Evolutionary conservation across 2,329 filamentous ascomycete genomes (phyloP), one percentile per base, ranked within the genome.

Genomic region (Ceratocystis eucalypticola): DNA sequence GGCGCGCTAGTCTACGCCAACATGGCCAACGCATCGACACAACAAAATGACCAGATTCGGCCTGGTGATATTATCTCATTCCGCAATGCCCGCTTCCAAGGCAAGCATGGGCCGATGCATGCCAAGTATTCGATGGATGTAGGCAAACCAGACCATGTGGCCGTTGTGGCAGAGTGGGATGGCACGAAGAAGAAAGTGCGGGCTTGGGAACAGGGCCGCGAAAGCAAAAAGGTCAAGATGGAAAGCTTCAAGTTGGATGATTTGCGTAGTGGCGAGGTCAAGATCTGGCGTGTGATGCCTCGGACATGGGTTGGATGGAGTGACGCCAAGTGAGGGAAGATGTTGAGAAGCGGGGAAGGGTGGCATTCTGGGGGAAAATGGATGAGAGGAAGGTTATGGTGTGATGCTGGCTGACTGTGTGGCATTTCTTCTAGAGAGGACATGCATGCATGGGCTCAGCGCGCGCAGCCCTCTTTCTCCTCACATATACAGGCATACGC

Each of bases 121-220:
- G 88, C 89, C 70, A 97, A 96, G 75, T 99, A 99, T 75, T 87
- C 82, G 62, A 79, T 85, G 64, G 94, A 99, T 71, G 89, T 96
- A 0, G 92, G 91, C 70, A 94, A 90, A 74, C 84, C 84, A 3
- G 90, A 93, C 69, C 94, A 99, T 72, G 93, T 97, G 0, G 94
- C 84, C 1, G 79, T 99, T 1, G 93, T 99, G 3, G 84, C 91
- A 8, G 94, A 99, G 75, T 99, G 94, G 94, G 94, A 99, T 75
- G 94, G 94, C 2, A 96, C 91, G 50, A 96, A 96, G 83, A 96
- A 96, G 82, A 96, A 97, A 81, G 88, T 99, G 30, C 80, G 92
- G 33, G 92, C 88, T 1, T 97, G 91, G 89, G 94, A 97, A 75
- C 94, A 99, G 74, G 93, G 93, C 0, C 80, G 93, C 15, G 93